phyloP scores from a whole-genome alignment of 2,329 filamentous ascomycete genomes.

The Aspergillus sp. region DNA sequence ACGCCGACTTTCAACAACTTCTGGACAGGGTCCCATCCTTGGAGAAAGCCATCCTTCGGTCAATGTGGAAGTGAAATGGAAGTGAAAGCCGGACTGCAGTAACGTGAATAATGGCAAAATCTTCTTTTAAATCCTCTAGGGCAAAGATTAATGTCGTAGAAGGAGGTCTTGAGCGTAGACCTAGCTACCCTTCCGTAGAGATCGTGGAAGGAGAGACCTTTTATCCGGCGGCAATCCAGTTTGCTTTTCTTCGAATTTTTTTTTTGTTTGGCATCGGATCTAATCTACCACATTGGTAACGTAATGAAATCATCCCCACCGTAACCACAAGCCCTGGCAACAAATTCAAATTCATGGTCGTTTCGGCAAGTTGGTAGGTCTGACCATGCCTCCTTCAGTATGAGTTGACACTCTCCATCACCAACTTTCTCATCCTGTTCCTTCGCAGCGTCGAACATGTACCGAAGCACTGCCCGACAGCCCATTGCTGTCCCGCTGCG shows the following conservation, averaged over 20 bases:
- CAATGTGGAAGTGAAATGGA: background rate
- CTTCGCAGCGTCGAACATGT: constrained; percentile 26
- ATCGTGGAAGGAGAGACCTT: too few species aligned
- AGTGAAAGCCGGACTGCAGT: too few species aligned
- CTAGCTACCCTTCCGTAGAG: too few species aligned
- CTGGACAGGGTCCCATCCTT: constrained; percentile 6
- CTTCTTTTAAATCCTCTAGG: too few species aligned
- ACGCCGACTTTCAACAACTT: constrained; percentile 16
- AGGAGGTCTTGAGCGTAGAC: too few species aligned
- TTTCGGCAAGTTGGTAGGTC: constrained; percentile 34
- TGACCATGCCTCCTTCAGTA: constrained; percentile 19
- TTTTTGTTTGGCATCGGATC: too few species aligned
- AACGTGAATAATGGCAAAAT: too few species aligned
- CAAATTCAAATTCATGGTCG: constrained; percentile 38
- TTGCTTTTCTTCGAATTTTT: too few species aligned
- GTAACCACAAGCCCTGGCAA: constrained; percentile 28
- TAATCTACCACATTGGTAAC: too few species aligned
- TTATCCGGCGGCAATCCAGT: too few species aligned
- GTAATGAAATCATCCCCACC: constrained; percentile 7
- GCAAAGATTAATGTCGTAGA: too few species aligned
- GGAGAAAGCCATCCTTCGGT: background rate
- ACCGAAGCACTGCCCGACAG: constrained; percentile 26
- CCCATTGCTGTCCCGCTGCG: constrained; percentile 26
- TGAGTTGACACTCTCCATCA: constrained; percentile 22
- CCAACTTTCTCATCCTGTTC: constrained; percentile 29